These are phyloP conservation scores for Wallemia hederae DNA, from an alignment of 1,284 basidiomycete genomes.

Conservation along the genomic window DNA sequence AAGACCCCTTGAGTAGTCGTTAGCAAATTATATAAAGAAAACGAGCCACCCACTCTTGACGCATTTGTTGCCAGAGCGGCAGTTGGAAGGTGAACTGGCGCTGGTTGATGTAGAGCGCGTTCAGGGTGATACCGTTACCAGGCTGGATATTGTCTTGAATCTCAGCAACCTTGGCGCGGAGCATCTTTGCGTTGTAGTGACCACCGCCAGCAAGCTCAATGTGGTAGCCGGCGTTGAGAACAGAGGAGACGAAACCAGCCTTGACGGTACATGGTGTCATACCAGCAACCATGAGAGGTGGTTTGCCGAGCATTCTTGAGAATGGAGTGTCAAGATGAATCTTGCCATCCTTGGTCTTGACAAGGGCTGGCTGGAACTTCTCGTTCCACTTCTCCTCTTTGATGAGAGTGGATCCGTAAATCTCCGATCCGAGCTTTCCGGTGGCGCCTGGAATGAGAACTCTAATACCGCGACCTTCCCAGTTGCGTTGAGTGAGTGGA, in stretches of 20 bases:
- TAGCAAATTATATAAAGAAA: not conserved
- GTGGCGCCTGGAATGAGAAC: conserved; percentile 62
- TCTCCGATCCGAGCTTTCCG: conserved; percentile 53
- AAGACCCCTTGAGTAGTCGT: conserved; percentile 23
- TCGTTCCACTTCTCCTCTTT: conserved; percentile 72
- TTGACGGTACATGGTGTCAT: conserved; percentile 92
- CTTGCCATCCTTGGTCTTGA: conserved; percentile 70
- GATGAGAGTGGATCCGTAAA: conserved; percentile 38
- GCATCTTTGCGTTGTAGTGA: conserved; percentile 66
- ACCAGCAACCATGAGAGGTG: conserved; percentile 93
- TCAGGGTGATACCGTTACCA: conserved; percentile 74
- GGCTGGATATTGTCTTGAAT: conserved; percentile 54
- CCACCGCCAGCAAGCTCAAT: conserved; percentile 91
- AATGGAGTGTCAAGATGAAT: conserved; percentile 83
- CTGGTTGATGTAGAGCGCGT: conserved; percentile 93
- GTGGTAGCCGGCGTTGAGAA: conserved; percentile 79
- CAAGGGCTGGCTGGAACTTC: conserved; percentile 53
- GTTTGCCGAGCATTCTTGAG: conserved; percentile 76
- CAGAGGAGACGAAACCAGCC: conserved; percentile 65
- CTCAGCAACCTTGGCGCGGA: conserved; percentile 66
- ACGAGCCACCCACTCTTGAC: conserved; percentile 28
- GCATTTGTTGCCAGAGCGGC: conserved; percentile 92
- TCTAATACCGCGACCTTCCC: conserved; percentile 75
- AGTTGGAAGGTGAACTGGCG: conserved; percentile 90
- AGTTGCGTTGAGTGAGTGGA: conserved; percentile 57